These are phyloP conservation scores for Pichia norvegensis DNA, from an alignment of 1,139 yeast genomes.

Conservation along the genomic window DNA sequence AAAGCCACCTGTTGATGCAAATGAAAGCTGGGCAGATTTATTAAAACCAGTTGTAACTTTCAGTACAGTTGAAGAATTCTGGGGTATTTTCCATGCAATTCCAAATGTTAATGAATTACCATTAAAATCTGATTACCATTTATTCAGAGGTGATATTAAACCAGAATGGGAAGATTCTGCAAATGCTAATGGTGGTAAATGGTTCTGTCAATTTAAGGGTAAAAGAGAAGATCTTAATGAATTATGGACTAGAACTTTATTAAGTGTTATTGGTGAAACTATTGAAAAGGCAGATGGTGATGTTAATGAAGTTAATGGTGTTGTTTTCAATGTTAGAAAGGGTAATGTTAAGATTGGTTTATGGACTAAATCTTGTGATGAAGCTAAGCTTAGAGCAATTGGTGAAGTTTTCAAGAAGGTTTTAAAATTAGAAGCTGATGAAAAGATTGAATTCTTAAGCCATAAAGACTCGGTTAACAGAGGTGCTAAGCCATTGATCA, in stretches of 20 bases:
- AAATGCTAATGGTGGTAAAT: conserved; percentile 89
- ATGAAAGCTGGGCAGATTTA: conserved; percentile 89
- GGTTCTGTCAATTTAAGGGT: conserved; percentile 74
- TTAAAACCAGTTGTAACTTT: conserved; percentile 91
- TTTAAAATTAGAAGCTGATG: conserved; percentile 58
- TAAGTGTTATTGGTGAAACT: conserved; percentile 93
- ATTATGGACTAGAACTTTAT: conserved; percentile 85
- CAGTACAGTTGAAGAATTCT: conserved; percentile 91
- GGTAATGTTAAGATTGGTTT: conserved; percentile 79
- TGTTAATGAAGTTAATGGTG: conserved; percentile 73
- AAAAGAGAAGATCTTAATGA: conserved; percentile 67
- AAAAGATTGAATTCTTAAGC: conserved; percentile 67
- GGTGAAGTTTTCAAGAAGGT: conserved; percentile 84
- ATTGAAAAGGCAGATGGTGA: conserved; percentile 73
- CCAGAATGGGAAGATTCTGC: conserved; percentile 98
- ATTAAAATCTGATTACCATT: conserved; percentile 86
- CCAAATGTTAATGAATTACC: conserved; percentile 93
- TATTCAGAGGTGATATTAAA: conserved; percentile 88
- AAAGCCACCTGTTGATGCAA: conserved; percentile 73
- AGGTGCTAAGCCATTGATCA: conserved; percentile 14
- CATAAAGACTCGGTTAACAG: conserved; percentile 35
- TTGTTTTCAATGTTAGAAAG: conserved; percentile 82
- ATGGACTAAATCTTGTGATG: conserved; percentile 85
- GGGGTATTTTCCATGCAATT: conserved; percentile 95
- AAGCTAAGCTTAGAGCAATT: conserved; percentile 46